A percentile compares a stretch with the other conserved stretches of the same genome.
These are phyloP conservation scores for Annulohypoxylon stygium DNA, from an alignment of 495 filamentous ascomycete species.

Conservation along the genomic window DNA sequence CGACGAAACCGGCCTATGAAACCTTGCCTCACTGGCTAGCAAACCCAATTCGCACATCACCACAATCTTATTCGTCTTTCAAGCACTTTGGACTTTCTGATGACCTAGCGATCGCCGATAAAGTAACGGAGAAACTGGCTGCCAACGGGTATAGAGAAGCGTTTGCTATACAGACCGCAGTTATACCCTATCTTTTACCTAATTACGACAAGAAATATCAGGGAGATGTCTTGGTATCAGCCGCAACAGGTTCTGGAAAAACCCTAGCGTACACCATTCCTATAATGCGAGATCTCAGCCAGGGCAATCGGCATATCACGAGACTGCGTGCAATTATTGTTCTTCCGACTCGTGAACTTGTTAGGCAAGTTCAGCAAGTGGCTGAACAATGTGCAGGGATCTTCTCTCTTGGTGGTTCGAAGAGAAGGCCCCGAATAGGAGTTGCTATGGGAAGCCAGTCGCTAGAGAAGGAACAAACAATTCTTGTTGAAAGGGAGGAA, in stretches of 20 bases:
- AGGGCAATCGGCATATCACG: slow-evolving; percentile 62
- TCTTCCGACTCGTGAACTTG: slow-evolving; percentile 90
- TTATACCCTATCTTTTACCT: slow-evolving; percentile 82
- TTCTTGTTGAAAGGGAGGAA: slow-evolving; percentile 72
- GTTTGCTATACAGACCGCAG: slow-evolving; percentile 85
- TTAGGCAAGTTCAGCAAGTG: slow-evolving; percentile 81
- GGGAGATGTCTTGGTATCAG: slow-evolving; percentile 88
- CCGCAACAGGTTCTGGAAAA: slow-evolving; percentile 93
- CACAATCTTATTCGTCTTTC: slow-evolving; percentile 71
- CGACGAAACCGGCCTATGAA: slow-evolving; percentile 64
- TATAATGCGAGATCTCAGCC: slow-evolving; percentile 78
- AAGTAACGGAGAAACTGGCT: slow-evolving; percentile 66
- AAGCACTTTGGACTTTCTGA: slow-evolving; percentile 67
- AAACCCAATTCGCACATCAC: slow-evolving; percentile 73
- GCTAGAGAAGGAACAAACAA: slow-evolving; percentile 79
- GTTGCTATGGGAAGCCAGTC: slow-evolving; percentile 83
- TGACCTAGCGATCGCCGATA: slow-evolving; percentile 62
- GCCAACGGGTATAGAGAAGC: slow-evolving; percentile 77
- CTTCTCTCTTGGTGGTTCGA: slow-evolving; percentile 63
- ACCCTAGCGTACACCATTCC: slow-evolving; percentile 93
- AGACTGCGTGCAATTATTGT: slow-evolving; percentile 82
- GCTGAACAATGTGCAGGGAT: slow-evolving; percentile 73
- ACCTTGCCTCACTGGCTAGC: slow-evolving; percentile 80
- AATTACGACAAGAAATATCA: slow-evolving; percentile 62
- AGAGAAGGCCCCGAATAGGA: slow-evolving; percentile 75